Conservation (phyloP, 1,139 yeast genomes). For the Chernovozyma aurita region DNA sequence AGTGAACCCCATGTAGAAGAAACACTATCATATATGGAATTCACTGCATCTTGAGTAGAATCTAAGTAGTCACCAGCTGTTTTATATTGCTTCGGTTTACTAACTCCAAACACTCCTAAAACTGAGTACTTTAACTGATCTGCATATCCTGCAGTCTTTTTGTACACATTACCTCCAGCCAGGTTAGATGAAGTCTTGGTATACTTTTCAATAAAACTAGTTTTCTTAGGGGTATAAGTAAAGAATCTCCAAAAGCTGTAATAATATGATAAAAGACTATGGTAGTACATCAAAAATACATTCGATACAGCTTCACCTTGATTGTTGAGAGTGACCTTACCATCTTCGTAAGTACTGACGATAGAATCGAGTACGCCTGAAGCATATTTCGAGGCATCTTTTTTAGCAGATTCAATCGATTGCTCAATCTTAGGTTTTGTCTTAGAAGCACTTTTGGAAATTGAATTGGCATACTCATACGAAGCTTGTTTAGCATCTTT, state of each 20-base stretch:
- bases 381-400: constrained; percentile 13
- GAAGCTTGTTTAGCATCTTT: constrained; percentile 19
- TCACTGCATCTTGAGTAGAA: constrained; percentile 8
- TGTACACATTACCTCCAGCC: not conserved
- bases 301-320: not conserved
- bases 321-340: not conserved
- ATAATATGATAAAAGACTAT: too few species aligned
- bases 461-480: constrained; percentile 16
- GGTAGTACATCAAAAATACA: too few species aligned
- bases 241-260: not conserved
- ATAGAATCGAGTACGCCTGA: constrained; percentile 7
- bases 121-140: not conserved
- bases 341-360: not conserved
- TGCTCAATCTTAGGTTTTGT: constrained; percentile 9
- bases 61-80: constrained; percentile 34
- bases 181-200: not conserved
- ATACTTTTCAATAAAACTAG: not conserved
- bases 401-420: constrained; percentile 14
- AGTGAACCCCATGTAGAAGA: constrained; percentile 14
- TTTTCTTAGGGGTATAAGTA: not conserved
- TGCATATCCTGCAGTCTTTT: not conserved
- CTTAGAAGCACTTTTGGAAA: constrained; percentile 10
- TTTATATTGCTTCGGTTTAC: not conserved
- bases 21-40: constrained; percentile 1
- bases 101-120: not conserved